These are phyloP conservation scores for Psilocybe mexicana DNA, from an alignment of 1,284 basidiomycete genomes.

Conservation along the genomic window DNA sequence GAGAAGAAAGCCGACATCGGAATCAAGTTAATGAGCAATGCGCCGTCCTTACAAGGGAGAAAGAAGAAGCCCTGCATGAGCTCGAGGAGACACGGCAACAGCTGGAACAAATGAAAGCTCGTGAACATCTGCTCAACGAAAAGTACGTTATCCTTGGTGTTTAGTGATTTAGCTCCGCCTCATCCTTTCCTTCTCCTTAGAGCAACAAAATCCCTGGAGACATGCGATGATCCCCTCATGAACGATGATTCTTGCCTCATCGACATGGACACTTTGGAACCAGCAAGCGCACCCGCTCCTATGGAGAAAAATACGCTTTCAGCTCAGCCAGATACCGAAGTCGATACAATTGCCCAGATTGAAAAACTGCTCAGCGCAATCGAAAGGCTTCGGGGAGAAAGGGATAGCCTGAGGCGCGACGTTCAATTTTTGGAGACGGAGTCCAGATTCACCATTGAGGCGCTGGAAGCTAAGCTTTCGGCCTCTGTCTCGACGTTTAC, in stretches of 20 bases:
- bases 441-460: conserved; percentile 63
- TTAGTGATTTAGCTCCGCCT: background rate
- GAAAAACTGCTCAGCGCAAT: conserved; percentile 62
- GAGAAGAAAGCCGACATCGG: conserved; percentile 41
- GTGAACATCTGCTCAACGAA: conserved; percentile 21
- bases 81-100: conserved; percentile 37
- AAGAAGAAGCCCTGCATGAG: conserved; percentile 46
- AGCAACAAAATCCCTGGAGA: conserved; percentile 18
- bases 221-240: conserved; percentile 20
- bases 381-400: conserved; percentile 66
- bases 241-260: conserved; percentile 18
- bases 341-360: conserved; percentile 42
- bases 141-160: conserved; percentile 22
- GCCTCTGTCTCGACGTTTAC: conserved; percentile 21
- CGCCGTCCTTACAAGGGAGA: conserved; percentile 41
- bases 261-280: conserved; percentile 19
- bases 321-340: conserved; percentile 24
- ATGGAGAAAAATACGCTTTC: background rate
- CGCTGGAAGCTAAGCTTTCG: conserved; percentile 48
- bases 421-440: conserved; percentile 75
- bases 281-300: conserved; percentile 8
- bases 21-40: conserved; percentile 37
- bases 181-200: conserved; percentile 4
- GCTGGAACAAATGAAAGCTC: conserved; percentile 32
- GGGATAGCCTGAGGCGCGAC: conserved; percentile 66